Percentiles rank a stretch among this genome's conserved stretches.
phyloP scores from a whole-genome alignment of 1,284 basidiomycete species.

The Naganishia albida region DNA sequence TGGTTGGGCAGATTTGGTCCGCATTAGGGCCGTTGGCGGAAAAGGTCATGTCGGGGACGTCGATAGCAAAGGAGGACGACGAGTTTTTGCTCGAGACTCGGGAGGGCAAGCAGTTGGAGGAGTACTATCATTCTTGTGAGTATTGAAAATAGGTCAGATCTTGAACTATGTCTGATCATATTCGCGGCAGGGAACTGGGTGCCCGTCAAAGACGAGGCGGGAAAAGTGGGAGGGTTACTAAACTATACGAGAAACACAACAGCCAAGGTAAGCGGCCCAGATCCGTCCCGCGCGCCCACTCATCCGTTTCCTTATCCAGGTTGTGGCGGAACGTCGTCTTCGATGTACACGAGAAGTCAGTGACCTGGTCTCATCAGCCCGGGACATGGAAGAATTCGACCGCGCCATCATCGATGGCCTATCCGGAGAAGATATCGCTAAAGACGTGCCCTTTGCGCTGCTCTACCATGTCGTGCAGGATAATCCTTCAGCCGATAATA shows the following conservation, averaged over 20 bases:
- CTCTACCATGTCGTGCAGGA: conserved; percentile 45
- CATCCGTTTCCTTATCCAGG: conserved; percentile 40
- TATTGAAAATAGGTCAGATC: conserved; percentile 40
- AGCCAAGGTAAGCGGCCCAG: conserved; percentile 37
- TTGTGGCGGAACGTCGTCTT: conserved; percentile 46
- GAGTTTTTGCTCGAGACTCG: conserved; percentile 22
- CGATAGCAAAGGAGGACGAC: conserved; percentile 50
- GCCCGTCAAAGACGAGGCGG: conserved; percentile 45
- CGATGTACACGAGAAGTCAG: conserved; percentile 7
- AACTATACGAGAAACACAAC: conserved; percentile 48
- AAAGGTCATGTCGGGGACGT: conserved; percentile 44
- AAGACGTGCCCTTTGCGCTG: conserved; percentile 48
- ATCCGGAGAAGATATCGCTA: conserved; percentile 39
- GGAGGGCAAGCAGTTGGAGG: conserved; percentile 21
- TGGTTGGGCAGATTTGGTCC: conserved; percentile 44
- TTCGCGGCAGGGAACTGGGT: conserved; percentile 44
- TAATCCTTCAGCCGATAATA: conserved; percentile 3
- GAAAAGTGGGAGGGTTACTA: conserved; percentile 46
- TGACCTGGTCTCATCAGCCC: conserved; percentile 38
- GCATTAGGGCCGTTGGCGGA: conserved; percentile 47
- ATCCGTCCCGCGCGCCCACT: conserved; percentile 33
- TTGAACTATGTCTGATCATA: conserved; percentile 29
- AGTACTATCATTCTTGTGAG: conserved; percentile 38
- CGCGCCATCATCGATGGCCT: conserved; percentile 38
- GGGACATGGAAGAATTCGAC: conserved; percentile 46